Base-by-base conservation (phyloP, 495 filamentous ascomycete species). In the Ascodesmis nigricans region DNA sequence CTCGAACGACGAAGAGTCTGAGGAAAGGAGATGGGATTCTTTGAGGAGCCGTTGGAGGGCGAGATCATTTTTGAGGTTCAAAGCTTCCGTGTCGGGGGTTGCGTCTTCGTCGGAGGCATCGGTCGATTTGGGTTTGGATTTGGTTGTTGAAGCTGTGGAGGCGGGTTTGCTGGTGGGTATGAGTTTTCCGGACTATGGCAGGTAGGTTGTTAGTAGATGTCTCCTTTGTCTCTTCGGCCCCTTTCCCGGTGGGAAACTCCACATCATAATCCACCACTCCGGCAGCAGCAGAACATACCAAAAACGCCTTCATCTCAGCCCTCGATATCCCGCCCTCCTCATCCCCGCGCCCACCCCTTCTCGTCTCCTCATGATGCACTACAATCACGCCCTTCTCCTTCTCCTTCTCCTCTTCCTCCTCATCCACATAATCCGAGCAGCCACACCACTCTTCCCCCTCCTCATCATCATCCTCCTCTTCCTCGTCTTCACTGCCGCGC, bases 1-100 rank as follows among this genome's bases (percentile, higher is more conserved):
- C 4, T 66, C 60, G 28, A 75, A 68, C n/a, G 65, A 63, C 6
- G 59, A 59, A 4, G 60, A 49, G 2, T 69, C 62, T 0, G 61
- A 55, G 10, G 82, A 73, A 34, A 97, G 71, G 22, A 97, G 73
- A 55, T 93, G 84, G 1, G 84, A 93, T 60, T 97, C 87, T 38
- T 71, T 62, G 7, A 97, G 68, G 7, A 97, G 66, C 10, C 81
- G 69, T 47, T 93, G 83, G 13, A 97, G 65, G 6, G 75, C 82
- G 15, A 95, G 67, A 46, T 97, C 87, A 50, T 93, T 87, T 55
- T 84, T 84, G 2, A 93, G 59, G 40, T 78, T 75, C 9, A 58
- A 53, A 5, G 63, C 58, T 46, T 78, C 74, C 56, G 54, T 8
- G 53, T 47, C 23, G 11, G 6, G 6, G 23, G 11, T 25, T 24